Evolutionary conservation across 2,329 filamentous ascomycete species (phyloP).

Genomic region (Leptographium procerum): DNA sequence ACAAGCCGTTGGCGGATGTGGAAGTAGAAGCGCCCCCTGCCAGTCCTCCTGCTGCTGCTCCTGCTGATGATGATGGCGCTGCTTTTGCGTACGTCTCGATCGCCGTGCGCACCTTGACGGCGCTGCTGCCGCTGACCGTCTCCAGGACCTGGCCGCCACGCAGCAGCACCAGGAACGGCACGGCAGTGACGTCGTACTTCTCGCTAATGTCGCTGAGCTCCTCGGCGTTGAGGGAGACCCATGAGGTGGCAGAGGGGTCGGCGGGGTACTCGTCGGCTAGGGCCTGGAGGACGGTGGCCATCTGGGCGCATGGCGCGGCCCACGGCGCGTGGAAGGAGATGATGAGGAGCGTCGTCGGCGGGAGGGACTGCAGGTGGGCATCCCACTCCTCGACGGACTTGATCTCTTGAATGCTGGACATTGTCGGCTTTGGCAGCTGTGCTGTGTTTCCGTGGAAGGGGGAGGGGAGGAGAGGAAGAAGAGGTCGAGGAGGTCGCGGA

Average conservation of each 20-base stretch:
- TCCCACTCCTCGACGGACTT: constrained; percentile 63
- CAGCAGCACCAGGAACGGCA: constrained; percentile 81
- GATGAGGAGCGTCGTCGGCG: constrained; percentile 61
- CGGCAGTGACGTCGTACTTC: constrained; percentile 84
- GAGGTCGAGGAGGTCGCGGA: background rate
- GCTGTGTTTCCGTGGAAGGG: background rate
- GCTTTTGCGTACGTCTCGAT: constrained; percentile 70
- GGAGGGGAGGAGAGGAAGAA: background rate
- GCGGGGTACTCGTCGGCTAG: constrained; percentile 78
- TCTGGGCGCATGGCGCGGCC: constrained; percentile 92
- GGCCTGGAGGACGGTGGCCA: constrained; percentile 74
- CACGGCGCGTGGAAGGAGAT: constrained; percentile 95
- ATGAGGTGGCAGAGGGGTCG: constrained; percentile 57
- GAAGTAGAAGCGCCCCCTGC: constrained; percentile 24
- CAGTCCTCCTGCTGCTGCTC: constrained; percentile 21
- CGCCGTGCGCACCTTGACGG: constrained; percentile 68
- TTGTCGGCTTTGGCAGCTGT: constrained; percentile 23
- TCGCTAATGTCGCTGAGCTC: constrained; percentile 87
- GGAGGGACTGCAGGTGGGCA: constrained; percentile 52
- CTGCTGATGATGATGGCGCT: constrained; percentile 18
- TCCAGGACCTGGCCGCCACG: constrained; percentile 67
- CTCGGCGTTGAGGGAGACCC: constrained; percentile 89
- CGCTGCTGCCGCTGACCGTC: constrained; percentile 81
- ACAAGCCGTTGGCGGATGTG: constrained; percentile 2
- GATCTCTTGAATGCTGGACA: constrained; percentile 72